Conservation (phyloP, 2,329 filamentous ascomycete species). For the Aureobasidium leucospermi region DNA sequence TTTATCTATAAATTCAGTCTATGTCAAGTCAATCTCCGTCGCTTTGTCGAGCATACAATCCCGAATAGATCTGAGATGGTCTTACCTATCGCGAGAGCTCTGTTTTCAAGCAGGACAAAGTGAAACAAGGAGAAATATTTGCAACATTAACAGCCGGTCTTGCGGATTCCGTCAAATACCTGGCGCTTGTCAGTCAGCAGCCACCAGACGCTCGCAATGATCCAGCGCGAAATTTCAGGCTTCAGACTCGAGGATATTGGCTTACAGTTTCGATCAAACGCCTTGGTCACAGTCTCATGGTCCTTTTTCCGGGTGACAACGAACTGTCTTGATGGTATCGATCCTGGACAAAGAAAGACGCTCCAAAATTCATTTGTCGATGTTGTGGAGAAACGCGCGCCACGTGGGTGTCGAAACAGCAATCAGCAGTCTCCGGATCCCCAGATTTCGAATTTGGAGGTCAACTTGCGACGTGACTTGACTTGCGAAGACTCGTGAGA, state of each 20-base stretch:
- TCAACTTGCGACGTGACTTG: not conserved
- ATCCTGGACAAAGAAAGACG: not conserved
- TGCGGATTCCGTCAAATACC: not conserved
- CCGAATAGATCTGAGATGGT: not conserved
- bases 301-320: not conserved
- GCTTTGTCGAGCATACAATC: not conserved
- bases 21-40: not conserved
- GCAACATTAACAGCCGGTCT: not conserved
- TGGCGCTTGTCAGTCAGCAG: not conserved
- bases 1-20: slow-evolving; percentile 6
- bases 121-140: not conserved
- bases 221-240: not conserved
- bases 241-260: not conserved
- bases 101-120: not conserved
- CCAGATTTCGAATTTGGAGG: not conserved
- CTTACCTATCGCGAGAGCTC: not conserved
- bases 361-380: slow-evolving; percentile 3
- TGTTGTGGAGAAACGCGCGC: not conserved
- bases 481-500: not conserved
- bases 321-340: not conserved
- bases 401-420: slow-evolving; percentile 2
- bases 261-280: not conserved
- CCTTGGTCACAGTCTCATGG: slow-evolving; percentile 5
- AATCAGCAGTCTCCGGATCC: not conserved
- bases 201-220: not conserved